phyloP scores from a whole-genome alignment of 2,329 filamentous ascomycete species.

The Plenodomus tracheiphilus region DNA sequence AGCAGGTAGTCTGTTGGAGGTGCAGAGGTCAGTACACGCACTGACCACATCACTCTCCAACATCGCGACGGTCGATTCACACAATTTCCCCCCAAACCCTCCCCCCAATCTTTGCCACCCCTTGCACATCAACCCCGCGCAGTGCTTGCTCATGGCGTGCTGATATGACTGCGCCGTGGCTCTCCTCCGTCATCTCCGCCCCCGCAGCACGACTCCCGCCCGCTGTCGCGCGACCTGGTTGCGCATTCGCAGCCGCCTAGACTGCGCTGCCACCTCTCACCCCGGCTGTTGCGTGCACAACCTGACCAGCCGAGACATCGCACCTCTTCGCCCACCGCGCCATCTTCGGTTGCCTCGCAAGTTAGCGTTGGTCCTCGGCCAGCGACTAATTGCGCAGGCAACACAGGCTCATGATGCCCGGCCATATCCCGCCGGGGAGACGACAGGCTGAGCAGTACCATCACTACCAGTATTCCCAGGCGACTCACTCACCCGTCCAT shows the following conservation, averaged over 20 bases:
- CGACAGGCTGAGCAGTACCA: slow-evolving; percentile 47
- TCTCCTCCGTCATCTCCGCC: slow-evolving; percentile 23
- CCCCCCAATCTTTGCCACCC: slow-evolving; percentile 8
- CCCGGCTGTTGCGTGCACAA: background rate
- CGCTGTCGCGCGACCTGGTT: slow-evolving; percentile 32
- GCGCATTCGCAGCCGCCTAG: slow-evolving; percentile 20
- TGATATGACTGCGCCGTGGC: slow-evolving; percentile 40
- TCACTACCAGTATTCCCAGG: slow-evolving; percentile 29
- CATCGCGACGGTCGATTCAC: slow-evolving; percentile 3
- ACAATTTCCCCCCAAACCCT: slow-evolving; percentile 2
- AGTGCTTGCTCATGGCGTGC: slow-evolving; percentile 39
- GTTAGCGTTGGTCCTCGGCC: slow-evolving; percentile 43
- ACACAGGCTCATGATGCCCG: slow-evolving; percentile 69
- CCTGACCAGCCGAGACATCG: background rate
- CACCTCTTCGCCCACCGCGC: slow-evolving; percentile 6
- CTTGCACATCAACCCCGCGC: slow-evolving; percentile 15
- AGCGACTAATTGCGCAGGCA: slow-evolving; percentile 46
- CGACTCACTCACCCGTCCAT: slow-evolving; percentile 21
- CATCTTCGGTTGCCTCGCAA: slow-evolving; percentile 41
- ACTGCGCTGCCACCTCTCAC: slow-evolving; percentile 5
- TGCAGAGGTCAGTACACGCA: background rate
- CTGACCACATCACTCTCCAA: slow-evolving; percentile 1
- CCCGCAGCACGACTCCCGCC: slow-evolving; percentile 14
- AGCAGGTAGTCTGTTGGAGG: too few relatives aligned
- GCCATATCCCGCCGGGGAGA: slow-evolving; percentile 55